A percentile compares a stretch with the other conserved stretches of the same genome.
Evolutionary conservation across 139 green algal species (phyloP).

Genomic region (Chlorella sp.): DNA sequence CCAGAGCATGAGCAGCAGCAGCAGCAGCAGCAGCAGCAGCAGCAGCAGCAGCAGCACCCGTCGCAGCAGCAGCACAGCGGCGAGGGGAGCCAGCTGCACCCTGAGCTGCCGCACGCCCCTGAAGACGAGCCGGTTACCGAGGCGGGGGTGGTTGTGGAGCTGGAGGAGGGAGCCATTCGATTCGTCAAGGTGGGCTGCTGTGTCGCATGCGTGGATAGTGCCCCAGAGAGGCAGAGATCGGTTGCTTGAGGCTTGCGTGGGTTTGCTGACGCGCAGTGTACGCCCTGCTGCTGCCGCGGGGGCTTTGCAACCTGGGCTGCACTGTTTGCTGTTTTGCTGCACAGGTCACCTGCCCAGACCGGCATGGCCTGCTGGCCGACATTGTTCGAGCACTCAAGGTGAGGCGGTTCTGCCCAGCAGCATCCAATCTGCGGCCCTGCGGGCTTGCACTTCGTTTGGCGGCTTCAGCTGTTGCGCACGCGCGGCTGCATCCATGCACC

Average conservation of each 20-base stretch:
- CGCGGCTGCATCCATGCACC: too few relatives aligned
- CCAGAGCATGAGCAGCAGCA: too few relatives aligned
- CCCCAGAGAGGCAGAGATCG: not conserved
- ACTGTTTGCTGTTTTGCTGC: not conserved
- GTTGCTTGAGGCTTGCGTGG: too few relatives aligned
- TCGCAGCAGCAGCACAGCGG: not conserved
- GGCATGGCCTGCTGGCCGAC: slow-evolving; percentile 72
- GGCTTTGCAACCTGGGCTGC: too few relatives aligned
- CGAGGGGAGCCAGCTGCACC: not conserved
- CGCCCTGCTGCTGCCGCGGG: too few relatives aligned
- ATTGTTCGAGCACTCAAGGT: slow-evolving; percentile 64
- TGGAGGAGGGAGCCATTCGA: slow-evolving; percentile 5
- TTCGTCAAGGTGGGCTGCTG: slow-evolving; percentile 42
- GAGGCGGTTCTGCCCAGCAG: too few relatives aligned
- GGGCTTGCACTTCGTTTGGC: too few relatives aligned
- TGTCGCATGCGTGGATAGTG: not conserved
- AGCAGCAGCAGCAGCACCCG: too few relatives aligned
- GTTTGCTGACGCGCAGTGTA: too few relatives aligned
- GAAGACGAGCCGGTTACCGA: slow-evolving; percentile 1
- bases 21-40: not conserved
- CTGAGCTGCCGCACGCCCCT: slow-evolving; percentile 39
- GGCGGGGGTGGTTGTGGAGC: slow-evolving; percentile 44
- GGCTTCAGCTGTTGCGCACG: too few relatives aligned
- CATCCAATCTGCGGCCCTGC: too few relatives aligned
- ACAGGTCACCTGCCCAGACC: slow-evolving; percentile 78